Conservation (phyloP, 129 eudicot genomes). For the Arctium lappa region DNA sequence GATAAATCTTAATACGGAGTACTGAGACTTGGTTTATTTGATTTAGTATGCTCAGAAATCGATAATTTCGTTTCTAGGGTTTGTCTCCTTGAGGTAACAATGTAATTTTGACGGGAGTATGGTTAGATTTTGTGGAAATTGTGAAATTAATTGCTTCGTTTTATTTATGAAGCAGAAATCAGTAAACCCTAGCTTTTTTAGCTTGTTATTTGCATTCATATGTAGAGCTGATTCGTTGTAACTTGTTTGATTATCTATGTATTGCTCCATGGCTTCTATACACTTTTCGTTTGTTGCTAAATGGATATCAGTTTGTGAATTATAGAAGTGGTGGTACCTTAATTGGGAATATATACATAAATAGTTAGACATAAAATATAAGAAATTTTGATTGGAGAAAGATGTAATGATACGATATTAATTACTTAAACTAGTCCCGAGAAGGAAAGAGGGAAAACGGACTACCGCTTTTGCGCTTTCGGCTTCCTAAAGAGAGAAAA, state of each 20-base stretch:
- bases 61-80: constrained; percentile 15
- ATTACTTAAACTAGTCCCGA: not conserved
- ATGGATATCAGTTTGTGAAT: not conserved
- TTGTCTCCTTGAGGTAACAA: not conserved
- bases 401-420: not conserved
- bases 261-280: not conserved
- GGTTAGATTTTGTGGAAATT: not conserved
- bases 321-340: not conserved
- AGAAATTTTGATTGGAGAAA: not conserved
- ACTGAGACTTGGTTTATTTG: not conserved
- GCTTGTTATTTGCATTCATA: constrained; percentile 16
- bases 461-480: not conserved
- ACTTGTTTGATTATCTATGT: constrained; percentile 6
- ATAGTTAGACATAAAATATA: not conserved
- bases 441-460: not conserved
- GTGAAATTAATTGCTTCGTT: not conserved
- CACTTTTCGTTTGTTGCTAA: not conserved
- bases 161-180: not conserved
- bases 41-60: not conserved
- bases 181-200: not conserved
- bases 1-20: not conserved
- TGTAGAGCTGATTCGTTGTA: constrained; percentile 8
- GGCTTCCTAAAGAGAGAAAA: not conserved
- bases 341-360: not conserved
- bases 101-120: constrained; percentile 2